phyloP scores from a whole-genome alignment of 2,329 filamentous ascomycete genomes.

The Clonostachys sp. region DNA sequence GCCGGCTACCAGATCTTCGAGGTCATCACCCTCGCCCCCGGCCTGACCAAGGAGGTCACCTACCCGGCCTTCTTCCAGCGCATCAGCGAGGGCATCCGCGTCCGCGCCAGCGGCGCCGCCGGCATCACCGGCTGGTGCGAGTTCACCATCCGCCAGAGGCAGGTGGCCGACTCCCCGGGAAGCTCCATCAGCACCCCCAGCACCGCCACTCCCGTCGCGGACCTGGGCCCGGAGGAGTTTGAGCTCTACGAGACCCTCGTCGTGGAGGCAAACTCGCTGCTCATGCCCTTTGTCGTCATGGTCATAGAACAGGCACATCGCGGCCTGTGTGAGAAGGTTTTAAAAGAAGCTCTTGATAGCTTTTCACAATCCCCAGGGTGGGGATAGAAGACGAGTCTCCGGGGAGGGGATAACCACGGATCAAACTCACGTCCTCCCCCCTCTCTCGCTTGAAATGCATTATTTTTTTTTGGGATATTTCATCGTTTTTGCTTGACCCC shows the following conservation, averaged over 20 bases:
- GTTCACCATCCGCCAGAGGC: conserved; percentile 18
- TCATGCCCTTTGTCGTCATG: conserved; percentile 26
- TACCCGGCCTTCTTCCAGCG: conserved; percentile 39
- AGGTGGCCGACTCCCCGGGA: conserved; percentile 10
- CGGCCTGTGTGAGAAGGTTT: conserved; percentile 19
- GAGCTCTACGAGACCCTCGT: conserved; percentile 23
- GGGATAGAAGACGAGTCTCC: neutral
- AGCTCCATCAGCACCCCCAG: conserved; percentile 17
- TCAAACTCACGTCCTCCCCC: neutral
- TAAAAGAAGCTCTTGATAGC: conserved; percentile 18
- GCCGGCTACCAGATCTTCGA: conserved; percentile 23
- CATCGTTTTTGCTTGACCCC: no score
- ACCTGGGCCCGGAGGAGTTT: conserved; percentile 12
- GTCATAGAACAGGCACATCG: conserved; percentile 19
- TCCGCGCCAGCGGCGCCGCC: conserved; percentile 33
- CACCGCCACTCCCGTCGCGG: conserved; percentile 12
- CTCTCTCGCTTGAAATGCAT: neutral
- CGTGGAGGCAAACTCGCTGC: conserved; percentile 23
- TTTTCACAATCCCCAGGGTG: conserved; percentile 2
- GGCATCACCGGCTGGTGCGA: conserved; percentile 36
- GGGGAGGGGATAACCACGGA: neutral
- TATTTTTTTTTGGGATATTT: no score
- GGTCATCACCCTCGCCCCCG: conserved; percentile 27
- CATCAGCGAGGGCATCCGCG: conserved; percentile 32
- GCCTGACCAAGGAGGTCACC: conserved; percentile 30